Evolutionary conservation across 1,139 yeast species (phyloP).

Genomic region (Meyerozyma sp.): DNA sequence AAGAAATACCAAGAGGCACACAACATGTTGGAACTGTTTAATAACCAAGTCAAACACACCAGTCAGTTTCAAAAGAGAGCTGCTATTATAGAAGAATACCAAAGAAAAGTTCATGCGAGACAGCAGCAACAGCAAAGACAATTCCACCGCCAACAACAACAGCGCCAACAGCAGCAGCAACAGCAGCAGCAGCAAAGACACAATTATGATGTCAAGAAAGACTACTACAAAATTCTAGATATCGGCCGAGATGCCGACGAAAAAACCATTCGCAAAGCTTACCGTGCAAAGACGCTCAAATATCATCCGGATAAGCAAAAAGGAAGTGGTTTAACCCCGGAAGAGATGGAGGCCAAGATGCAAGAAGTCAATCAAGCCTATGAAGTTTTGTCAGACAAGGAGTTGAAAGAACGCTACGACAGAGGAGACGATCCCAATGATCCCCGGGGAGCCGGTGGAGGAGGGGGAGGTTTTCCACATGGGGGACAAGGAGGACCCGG

Average conservation of each 20-base stretch:
- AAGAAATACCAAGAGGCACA: conserved; percentile 43
- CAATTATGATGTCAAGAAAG: conserved; percentile 47
- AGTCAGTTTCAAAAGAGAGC: conserved; percentile 28
- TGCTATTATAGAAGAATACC: conserved; percentile 19
- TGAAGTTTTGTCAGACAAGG: conserved; percentile 70
- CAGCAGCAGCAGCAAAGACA: conserved; percentile 32
- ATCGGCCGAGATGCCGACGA: conserved; percentile 64
- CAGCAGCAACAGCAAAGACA: conserved; percentile 46
- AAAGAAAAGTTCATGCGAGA: conserved; percentile 37
- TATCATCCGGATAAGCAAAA: conserved; percentile 90
- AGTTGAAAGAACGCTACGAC: conserved; percentile 62
- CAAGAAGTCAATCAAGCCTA: conserved; percentile 92
- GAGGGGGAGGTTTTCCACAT: conserved; percentile 7
- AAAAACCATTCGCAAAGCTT: conserved; percentile 74
- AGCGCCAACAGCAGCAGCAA: conserved; percentile 31
- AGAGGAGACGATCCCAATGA: conserved; percentile 56
- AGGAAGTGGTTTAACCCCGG: conserved; percentile 59
- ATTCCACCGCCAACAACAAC: conserved; percentile 45
- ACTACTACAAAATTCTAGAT: conserved; percentile 78
- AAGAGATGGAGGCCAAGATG: conserved; percentile 77
- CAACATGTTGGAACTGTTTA: conserved; percentile 21
- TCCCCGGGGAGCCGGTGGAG: conserved; percentile 20
- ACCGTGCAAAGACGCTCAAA: conserved; percentile 69
- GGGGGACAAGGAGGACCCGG: conserved; percentile 6
- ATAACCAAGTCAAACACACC: conserved; percentile 35